Evolutionary conservation across 2,329 filamentous ascomycete genomes (phyloP), one percentile per base, ranked within the genome.

Genomic region (Aspergillus sp.): DNA sequence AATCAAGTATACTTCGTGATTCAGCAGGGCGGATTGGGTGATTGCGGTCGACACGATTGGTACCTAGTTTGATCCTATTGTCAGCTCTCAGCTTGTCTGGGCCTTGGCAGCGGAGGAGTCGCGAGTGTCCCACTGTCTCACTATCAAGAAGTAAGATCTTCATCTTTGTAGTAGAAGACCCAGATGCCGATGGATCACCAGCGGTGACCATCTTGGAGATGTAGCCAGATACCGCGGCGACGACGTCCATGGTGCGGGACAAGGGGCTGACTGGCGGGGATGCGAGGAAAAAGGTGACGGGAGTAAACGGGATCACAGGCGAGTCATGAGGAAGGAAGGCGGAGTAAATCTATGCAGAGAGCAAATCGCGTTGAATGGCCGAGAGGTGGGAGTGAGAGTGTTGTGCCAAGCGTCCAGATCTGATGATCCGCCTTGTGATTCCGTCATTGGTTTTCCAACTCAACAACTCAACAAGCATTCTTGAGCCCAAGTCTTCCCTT

Each of bases 1-100:
- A 72, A 96, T 97, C 64, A 99, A 91, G 79, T 97, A 99, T 69
- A 99, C 91, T 80, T 98, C 94, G 81, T 99, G 93, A 74, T 92
- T 97, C 65, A 99, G 88, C 22, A 99, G 87, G 45, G 92, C 88
- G 30, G 95, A 99, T 77, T 99, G 96, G 1, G 95, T 98, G 64
- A 94, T 94, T 58, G 95, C 93, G 5, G 93, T 96, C 9, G 96
- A 99, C 22, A 97, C 88, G 68, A 98, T 96, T 17, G 92, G 87
- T 23, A 98, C 90, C 86, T 88, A 68, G 30, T 22, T 11, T 11
- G 38, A 31, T 28, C 47, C 47, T 31, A 28, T 47, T 59, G 76
- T 72, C 76, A 50, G 49, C 47, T 46, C 19, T 28, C 25, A 28
- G 25, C 23, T 47, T n/a, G 41, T n/a, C 49, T 15, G 53, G 34